phyloP scores from a whole-genome alignment of 2,329 filamentous ascomycete genomes.

The Aspergillus cejpii region DNA sequence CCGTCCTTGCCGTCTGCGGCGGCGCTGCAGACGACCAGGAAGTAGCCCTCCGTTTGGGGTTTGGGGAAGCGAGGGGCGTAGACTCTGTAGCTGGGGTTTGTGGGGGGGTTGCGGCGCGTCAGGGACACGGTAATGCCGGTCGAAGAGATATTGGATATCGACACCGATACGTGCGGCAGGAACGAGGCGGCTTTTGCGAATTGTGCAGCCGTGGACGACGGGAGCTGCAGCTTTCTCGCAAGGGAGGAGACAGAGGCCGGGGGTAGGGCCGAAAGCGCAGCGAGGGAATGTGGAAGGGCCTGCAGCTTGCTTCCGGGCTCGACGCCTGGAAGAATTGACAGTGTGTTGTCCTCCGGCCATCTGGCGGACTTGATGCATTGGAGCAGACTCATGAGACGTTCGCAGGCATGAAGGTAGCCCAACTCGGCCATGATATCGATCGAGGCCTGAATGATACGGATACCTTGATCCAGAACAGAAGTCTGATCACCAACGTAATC shows the following conservation, averaged over 20 bases:
- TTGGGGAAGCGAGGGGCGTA: constrained; percentile 90
- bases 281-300: constrained; percentile 27
- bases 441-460: constrained; percentile 91
- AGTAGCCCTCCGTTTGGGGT: constrained; percentile 89
- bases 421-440: constrained; percentile 91
- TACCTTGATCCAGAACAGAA: constrained; percentile 84
- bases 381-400: constrained; percentile 75
- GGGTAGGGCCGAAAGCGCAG: constrained; percentile 28
- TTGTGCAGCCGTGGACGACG: constrained; percentile 17
- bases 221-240: constrained; percentile 26
- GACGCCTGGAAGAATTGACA: constrained; percentile 73
- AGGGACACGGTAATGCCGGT: constrained; percentile 53
- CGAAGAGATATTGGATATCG: constrained; percentile 55
- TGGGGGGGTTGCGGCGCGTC: constrained; percentile 59
- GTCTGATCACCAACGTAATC: constrained; percentile 95
- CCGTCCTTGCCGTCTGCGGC: constrained; percentile 48
- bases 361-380: constrained; percentile 88
- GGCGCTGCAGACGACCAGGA: constrained; percentile 61
- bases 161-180: constrained; percentile 63
- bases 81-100: constrained; percentile 63
- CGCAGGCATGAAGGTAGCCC: constrained; percentile 69
- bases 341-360: constrained; percentile 76
- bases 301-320: constrained; percentile 23
- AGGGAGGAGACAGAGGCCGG: constrained; percentile 21
- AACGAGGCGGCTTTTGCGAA: constrained; percentile 55